Conservation (phyloP, 176 grass and related monocot genomes). For the Rhynchospora pubera region DNA sequence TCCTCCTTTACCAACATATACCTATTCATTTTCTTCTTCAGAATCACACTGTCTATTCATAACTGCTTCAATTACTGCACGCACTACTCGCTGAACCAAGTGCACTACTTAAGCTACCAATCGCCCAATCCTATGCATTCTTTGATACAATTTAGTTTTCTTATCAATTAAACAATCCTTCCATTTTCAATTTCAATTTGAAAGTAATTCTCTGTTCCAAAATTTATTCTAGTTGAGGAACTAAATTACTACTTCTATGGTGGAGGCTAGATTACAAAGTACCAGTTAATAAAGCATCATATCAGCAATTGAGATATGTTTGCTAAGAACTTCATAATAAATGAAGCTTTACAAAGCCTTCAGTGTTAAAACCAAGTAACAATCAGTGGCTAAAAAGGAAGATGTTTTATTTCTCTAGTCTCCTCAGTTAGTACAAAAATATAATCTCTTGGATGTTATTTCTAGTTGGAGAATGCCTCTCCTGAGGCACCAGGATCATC, state of each 20-base stretch:
- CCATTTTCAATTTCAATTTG: not conserved
- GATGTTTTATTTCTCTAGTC: too few species aligned
- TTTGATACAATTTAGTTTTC: not conserved
- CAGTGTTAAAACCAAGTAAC: not conserved
- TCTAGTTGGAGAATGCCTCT: constrained; percentile 12
- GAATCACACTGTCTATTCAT: too few species aligned
- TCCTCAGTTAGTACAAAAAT: not conserved
- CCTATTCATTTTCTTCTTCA: not conserved
- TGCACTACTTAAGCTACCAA: not conserved
- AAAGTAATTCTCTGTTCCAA: not conserved
- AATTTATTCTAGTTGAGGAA: not conserved
- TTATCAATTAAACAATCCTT: not conserved
- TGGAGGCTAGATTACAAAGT: not conserved
- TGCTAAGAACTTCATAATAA: not conserved
- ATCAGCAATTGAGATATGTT: not conserved
- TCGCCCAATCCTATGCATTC: not conserved
- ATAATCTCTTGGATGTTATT: not conserved
- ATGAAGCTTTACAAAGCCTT: not conserved
- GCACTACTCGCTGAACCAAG: not conserved
- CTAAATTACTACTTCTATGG: not conserved
- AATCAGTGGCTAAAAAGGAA: too few species aligned
- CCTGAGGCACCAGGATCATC: constrained; percentile 10
- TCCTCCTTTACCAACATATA: not conserved
- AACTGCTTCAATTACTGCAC: not conserved
- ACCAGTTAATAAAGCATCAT: not conserved